Base-by-base conservation (phyloP, 2,329 filamentous ascomycete species). In the Diaporthe citriasiana region DNA sequence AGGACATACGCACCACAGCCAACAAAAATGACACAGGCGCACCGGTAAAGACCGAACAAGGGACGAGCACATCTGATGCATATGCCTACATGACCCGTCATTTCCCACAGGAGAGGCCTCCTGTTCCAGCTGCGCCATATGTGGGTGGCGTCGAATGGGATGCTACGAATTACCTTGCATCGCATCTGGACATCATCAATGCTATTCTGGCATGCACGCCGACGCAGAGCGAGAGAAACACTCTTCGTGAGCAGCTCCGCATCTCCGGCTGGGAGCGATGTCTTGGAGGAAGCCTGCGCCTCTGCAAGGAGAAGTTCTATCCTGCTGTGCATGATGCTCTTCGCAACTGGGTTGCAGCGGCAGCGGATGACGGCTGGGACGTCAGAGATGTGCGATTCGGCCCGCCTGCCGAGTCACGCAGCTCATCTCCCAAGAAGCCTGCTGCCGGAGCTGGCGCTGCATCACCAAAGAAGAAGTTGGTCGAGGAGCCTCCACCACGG, bases 71-170 rank as follows among this genome's bases (percentile, higher is more conserved):
- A n/a, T 63, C 82, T 40, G 82, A 85, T n/a, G 82, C 82, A 47
- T 60, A 77, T 77, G 87, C 87, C 63, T 94, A 90, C 86, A 93
- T 92, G 87, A 80, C 87, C 65, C 88, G 89, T 25, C 90, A 95
- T 83, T 98, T 98, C 81, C 96, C 97, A 0, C 90, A 92, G 60
- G 94, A 95, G 78, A 92, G 95, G 0, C 94, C 95, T 4, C 97
- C 97, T 0, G 95, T 98, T 0, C 95, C 96, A 35, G 96, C 97
- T 22, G 96, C 96, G 7, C 96, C 96, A 0, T 98, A 98, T 80
- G 95, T 98, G 55, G 97, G 97, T 65, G 96, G 97, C 71, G 97
- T 98, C 13, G 97, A 99, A 83, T 98, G 97, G 97, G 97, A 98
- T 81, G 97, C 97, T 3, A 98, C 97, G 13, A 98, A 98, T 83